phyloP scores from a whole-genome alignment of 345 rosid species.

The Passiflora organensis region DNA sequence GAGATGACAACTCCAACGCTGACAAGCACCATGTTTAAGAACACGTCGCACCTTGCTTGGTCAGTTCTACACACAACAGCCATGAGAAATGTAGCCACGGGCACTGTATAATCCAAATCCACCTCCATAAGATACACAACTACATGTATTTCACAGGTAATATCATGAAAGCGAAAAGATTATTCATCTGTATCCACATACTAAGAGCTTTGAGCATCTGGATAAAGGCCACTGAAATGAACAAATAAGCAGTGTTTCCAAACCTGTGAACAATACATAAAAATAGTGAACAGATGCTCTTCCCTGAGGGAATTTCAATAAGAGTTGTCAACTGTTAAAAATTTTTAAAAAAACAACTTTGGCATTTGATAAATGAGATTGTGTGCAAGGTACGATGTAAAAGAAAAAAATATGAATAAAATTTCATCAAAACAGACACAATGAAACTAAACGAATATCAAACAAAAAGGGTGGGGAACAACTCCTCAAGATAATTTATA shows the following conservation, averaged over 20 bases:
- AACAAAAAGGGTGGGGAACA: not conserved
- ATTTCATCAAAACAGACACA: not conserved
- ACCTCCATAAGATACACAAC: conserved; percentile 12
- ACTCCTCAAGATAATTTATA: not conserved
- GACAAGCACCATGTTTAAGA: conserved; percentile 91
- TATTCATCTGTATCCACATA: conserved; percentile 42
- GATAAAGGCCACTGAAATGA: conserved; percentile 91
- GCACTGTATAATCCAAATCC: conserved; percentile 60
- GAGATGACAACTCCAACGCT: conserved; percentile 93
- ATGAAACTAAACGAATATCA: too few relatives aligned
- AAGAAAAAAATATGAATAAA: too few relatives aligned
- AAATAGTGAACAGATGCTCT: not conserved
- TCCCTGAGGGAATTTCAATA: not conserved
- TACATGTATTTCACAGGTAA: conserved; percentile 8
- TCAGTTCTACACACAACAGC: conserved; percentile 91
- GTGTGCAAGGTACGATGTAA: too few relatives aligned
- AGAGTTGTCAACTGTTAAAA: too few relatives aligned
- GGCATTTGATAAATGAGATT: too few relatives aligned
- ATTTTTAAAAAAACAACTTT: too few relatives aligned
- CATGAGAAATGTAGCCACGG: conserved; percentile 84
- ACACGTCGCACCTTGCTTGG: conserved; percentile 84
- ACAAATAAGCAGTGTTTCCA: conserved; percentile 91
- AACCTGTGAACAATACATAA: conserved; percentile 52
- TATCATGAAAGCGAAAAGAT: not conserved
- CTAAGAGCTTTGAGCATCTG: conserved; percentile 99